Conservation (phyloP, 1,139 yeast genomes). For the Meyerozyma athensensis region DNA sequence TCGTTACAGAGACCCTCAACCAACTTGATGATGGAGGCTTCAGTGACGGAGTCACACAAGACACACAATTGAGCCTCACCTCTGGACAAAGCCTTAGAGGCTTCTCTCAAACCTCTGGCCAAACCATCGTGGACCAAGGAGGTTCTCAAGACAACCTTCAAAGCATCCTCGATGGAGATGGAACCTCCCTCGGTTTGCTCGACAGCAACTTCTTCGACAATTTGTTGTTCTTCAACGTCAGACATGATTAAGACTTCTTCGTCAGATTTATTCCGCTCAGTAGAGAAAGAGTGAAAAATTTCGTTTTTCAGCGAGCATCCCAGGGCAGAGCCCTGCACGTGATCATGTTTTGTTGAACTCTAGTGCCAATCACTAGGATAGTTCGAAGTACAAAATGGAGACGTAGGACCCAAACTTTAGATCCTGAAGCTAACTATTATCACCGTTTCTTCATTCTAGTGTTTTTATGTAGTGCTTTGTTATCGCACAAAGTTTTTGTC, state of each 20-base stretch:
- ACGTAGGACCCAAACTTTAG: no score
- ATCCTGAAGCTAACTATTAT: no score
- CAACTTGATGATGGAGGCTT: conserved; percentile 93
- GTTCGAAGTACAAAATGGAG: no score
- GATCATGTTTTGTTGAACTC: not conserved
- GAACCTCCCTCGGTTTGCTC: conserved; percentile 83
- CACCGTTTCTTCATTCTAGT: no score
- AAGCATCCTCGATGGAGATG: conserved; percentile 97
- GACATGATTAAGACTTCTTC: conserved; percentile 85
- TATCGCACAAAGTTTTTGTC: no score
- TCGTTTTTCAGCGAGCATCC: conserved; percentile 14
- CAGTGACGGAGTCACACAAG: conserved; percentile 97
- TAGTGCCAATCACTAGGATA: no score
- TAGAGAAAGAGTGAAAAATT: conserved; percentile 27
- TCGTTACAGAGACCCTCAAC: conserved; percentile 99
- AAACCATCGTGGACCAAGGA: conserved; percentile 98
- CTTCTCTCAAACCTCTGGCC: conserved; percentile 99
- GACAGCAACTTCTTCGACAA: conserved; percentile 81
- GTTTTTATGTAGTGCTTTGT: no score
- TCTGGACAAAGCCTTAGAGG: conserved; percentile 97
- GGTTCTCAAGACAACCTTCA: conserved; percentile 97
- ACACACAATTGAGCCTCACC: conserved; percentile 98
- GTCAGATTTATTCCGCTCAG: conserved; percentile 81
- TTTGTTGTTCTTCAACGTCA: conserved; percentile 82
- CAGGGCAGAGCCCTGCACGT: conserved; percentile 4